phyloP scores from a whole-genome alignment of 1,139 yeast species.

The Ogataea hybrid region DNA sequence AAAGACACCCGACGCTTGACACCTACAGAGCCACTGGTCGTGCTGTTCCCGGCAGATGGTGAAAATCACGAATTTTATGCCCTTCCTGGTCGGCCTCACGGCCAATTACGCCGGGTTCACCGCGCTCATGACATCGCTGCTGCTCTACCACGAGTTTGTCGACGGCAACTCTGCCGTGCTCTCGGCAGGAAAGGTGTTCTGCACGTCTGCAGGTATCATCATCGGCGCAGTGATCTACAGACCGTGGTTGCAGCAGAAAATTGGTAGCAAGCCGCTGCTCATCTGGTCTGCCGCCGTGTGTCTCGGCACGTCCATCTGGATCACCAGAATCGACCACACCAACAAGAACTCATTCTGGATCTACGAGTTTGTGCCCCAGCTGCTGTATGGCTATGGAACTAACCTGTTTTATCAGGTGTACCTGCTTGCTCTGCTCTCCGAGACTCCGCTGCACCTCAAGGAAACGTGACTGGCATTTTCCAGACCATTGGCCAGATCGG shows the following conservation, averaged over 20 bases:
- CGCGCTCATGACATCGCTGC: constrained; percentile 9
- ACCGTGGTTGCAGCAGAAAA: constrained; percentile 9
- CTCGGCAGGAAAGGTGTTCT: constrained; percentile 30
- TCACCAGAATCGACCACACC: constrained; percentile 23
- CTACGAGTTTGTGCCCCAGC: constrained; percentile 24
- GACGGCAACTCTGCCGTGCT: constrained; percentile 26
- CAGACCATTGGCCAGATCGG: constrained; percentile 33
- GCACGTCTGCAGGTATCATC: constrained; percentile 22
- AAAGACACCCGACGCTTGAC: constrained; percentile 9
- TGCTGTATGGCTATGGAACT: constrained; percentile 20
- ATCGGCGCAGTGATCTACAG: constrained; percentile 15
- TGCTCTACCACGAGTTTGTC: constrained; percentile 20
- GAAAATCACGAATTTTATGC: constrained; percentile 20
- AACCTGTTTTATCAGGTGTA: constrained; percentile 22
- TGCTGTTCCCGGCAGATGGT: constrained; percentile 25
- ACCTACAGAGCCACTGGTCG: constrained; percentile 22
- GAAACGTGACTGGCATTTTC: constrained; percentile 32
- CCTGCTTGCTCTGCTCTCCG: constrained; percentile 23
- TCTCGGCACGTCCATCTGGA: constrained; percentile 21
- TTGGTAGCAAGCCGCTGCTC: constrained; percentile 23
- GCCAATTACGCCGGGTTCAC: constrained; percentile 13
- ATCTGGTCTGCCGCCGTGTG: constrained; percentile 13
- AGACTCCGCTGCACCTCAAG: constrained; percentile 34
- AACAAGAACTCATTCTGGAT: constrained; percentile 29
- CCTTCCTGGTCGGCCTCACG: constrained; percentile 14